Percentiles rank a stretch among this genome's conserved stretches.
Conservation (phyloP, 2,329 filamentous ascomycete genomes). For the Aspergillus ochraceoroseus region DNA sequence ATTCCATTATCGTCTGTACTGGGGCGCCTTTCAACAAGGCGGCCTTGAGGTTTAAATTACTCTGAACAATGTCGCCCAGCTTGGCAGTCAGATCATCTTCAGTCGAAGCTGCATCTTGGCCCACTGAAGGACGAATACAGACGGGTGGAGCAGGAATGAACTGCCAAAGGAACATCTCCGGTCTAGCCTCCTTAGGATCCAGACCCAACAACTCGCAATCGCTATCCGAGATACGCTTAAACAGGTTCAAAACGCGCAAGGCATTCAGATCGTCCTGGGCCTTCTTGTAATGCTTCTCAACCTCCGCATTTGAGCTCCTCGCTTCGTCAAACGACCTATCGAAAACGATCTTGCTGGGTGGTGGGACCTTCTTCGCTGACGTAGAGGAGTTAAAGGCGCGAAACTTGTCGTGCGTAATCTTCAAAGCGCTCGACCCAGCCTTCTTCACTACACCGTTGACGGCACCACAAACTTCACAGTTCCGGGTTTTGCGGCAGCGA, state of each 20-base stretch:
- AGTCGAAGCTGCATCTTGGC: conserved; percentile 86
- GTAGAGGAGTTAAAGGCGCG: conserved; percentile 82
- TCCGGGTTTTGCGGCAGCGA: conserved; percentile 80
- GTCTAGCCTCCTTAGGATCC: conserved; percentile 77
- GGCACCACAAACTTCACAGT: conserved; percentile 72
- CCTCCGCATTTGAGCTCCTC: conserved; percentile 69
- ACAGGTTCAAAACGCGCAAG: conserved; percentile 79
- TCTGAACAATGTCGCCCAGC: conserved; percentile 91
- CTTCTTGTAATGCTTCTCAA: conserved; percentile 87
- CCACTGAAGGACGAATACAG: conserved; percentile 88
- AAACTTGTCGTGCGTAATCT: conserved; percentile 92
- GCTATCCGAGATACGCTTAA: conserved; percentile 75
- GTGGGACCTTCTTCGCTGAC: conserved; percentile 75
- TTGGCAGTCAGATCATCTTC: conserved; percentile 97
- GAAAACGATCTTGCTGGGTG: conserved; percentile 75
- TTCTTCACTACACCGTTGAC: conserved; percentile 92
- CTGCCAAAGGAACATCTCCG: conserved; percentile 98
- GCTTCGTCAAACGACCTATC: conserved; percentile 80
- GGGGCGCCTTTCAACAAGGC: conserved; percentile 78
- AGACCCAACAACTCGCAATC: conserved; percentile 91
- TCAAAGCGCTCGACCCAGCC: conserved; percentile 72
- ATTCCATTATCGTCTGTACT: conserved; percentile 88
- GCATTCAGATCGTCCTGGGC: conserved; percentile 94
- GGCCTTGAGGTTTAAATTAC: conserved; percentile 79
- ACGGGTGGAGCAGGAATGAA: conserved; percentile 91